Conservation (phyloP, 176 grass and related monocot genomes). For the Calamus simplicifolius region DNA sequence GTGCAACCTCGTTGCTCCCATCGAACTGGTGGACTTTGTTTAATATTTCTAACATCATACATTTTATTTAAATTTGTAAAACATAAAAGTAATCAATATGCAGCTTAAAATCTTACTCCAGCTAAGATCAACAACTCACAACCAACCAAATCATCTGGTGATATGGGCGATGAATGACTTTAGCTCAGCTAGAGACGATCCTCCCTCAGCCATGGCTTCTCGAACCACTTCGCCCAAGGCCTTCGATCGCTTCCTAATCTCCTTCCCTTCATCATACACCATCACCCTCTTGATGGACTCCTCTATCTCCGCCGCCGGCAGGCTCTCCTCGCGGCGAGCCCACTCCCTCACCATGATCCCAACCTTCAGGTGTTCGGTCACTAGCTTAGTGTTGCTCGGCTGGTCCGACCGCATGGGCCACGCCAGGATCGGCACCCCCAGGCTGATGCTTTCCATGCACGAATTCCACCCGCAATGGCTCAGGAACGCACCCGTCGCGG, state of each 20-base stretch:
- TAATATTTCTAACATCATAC: too few species aligned
- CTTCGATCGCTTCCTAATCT: slow-evolving; percentile 18
- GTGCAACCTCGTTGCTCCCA: too few species aligned
- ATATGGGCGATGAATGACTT: slow-evolving; percentile 45
- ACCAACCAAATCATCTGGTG: slow-evolving; percentile 22
- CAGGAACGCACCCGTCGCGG: slow-evolving; percentile 10
- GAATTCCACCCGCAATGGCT: too few species aligned
- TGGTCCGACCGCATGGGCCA: slow-evolving; percentile 74
- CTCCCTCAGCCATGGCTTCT: slow-evolving; percentile 2
- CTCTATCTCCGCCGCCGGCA: slow-evolving; percentile 7
- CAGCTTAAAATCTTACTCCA: too few species aligned
- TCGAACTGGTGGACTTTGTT: too few species aligned
- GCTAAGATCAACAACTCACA: background rate
- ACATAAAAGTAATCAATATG: too few species aligned
- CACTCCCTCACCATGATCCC: slow-evolving; percentile 35
- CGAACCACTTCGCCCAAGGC: slow-evolving; percentile 33
- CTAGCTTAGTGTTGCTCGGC: slow-evolving; percentile 30
- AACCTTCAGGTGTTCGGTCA: slow-evolving; percentile 33
- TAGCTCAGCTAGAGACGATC: slow-evolving; percentile 25
- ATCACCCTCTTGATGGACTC: slow-evolving; percentile 23
- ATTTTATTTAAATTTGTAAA: too few species aligned
- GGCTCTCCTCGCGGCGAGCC: slow-evolving; percentile 14
- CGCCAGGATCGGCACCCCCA: slow-evolving; percentile 37
- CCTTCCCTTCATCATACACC: slow-evolving; percentile 16
- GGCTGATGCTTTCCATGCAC: slow-evolving; percentile 12